phyloP scores from a whole-genome alignment of 192 early-diverging fungal species.

The Phycomyces blakesleeanus region DNA sequence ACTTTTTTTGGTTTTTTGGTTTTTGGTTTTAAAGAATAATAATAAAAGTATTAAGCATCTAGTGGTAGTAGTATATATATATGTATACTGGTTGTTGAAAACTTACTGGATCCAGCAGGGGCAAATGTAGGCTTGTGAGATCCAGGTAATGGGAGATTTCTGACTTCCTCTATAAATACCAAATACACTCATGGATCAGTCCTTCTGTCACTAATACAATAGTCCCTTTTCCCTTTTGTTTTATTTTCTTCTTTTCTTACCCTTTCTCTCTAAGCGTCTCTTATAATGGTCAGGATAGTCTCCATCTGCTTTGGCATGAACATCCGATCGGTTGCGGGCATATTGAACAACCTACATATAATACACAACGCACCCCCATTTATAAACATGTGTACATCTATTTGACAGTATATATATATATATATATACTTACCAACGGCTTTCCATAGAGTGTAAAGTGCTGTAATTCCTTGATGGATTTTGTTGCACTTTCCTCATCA shows the following conservation, averaged over 20 bases:
- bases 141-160: slow-evolving; percentile 24
- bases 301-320: slow-evolving; percentile 66
- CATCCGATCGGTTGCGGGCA: slow-evolving; percentile 50
- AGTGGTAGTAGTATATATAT: too few relatives aligned
- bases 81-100: too few relatives aligned
- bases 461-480: slow-evolving; percentile 80
- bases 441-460: slow-evolving; percentile 79
- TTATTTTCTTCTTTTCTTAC: slow-evolving; percentile 28
- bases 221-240: too few relatives aligned
- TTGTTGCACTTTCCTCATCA: slow-evolving; percentile 63
- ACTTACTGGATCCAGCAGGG: slow-evolving; percentile 8
- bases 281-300: slow-evolving; percentile 63
- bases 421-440: slow-evolving; percentile 76
- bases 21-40: too few relatives aligned
- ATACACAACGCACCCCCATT: too few relatives aligned
- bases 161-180: slow-evolving; percentile 13
- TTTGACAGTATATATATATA: too few relatives aligned
- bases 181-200: neutral
- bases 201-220: too few relatives aligned
- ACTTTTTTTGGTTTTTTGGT: too few relatives aligned
- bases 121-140: slow-evolving; percentile 27
- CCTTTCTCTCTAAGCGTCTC: slow-evolving; percentile 58
- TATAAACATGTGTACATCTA: too few relatives aligned
- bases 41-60: too few relatives aligned
- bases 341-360: slow-evolving; percentile 48